Evolutionary conservation across 352 stramenopile genomes (phyloP).

Genomic region (Phytopythium boreale): DNA sequence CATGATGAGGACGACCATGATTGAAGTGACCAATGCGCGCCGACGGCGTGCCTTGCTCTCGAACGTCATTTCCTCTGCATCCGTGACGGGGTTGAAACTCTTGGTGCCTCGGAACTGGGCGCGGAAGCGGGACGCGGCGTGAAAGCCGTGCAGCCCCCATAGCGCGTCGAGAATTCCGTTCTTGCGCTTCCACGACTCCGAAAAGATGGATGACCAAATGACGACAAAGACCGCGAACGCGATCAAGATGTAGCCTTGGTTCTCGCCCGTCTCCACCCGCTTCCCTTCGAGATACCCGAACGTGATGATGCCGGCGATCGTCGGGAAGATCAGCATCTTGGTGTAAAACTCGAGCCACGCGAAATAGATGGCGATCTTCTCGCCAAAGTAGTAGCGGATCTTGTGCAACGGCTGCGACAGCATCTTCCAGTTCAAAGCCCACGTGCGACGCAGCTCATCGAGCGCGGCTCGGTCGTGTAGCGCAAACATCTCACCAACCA

Average conservation of each 20-base stretch:
- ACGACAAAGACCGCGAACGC: constrained; percentile 84
- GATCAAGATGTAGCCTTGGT: constrained; percentile 68
- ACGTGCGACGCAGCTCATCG: constrained; percentile 61
- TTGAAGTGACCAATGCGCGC: constrained; percentile 51
- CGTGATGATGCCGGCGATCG: constrained; percentile 76
- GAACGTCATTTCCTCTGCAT: constrained; percentile 63
- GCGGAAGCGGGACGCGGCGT: constrained; percentile 69
- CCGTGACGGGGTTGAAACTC: constrained; percentile 64
- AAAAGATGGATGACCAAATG: constrained; percentile 86
- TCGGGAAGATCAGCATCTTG: constrained; percentile 87
- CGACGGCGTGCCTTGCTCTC: constrained; percentile 56
- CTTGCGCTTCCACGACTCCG: constrained; percentile 89
- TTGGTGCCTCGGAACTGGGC: constrained; percentile 84
- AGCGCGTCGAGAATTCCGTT: constrained; percentile 79
- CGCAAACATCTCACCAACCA: constrained; percentile 82
- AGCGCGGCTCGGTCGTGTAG: constrained; percentile 79
- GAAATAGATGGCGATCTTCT: constrained; percentile 91
- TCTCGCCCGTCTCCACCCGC: constrained; percentile 30
- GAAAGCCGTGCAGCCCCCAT: constrained; percentile 80
- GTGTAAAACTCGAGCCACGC: constrained; percentile 92
- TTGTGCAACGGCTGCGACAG: constrained; percentile 83
- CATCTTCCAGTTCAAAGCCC: constrained; percentile 77
- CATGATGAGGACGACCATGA: constrained; percentile 72
- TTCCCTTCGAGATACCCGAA: constrained; percentile 56
- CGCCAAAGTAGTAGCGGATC: constrained; percentile 90